Conservation (phyloP, 1,139 yeast genomes). For the Meyerozyma smithsonii region DNA sequence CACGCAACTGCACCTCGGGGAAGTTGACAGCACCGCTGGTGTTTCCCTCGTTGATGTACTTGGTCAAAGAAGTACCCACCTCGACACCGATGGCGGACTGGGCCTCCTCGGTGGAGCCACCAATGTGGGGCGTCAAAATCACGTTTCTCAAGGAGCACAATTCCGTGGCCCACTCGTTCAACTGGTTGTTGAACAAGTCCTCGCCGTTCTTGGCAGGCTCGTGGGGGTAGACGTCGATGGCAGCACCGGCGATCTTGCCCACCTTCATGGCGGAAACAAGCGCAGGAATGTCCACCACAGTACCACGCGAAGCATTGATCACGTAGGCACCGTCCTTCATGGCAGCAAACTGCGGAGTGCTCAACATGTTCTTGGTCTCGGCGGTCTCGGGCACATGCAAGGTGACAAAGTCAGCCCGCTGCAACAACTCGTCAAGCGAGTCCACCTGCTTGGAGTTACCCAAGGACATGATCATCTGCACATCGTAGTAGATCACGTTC, state of each 20-base stretch:
- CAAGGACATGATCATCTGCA: conserved; percentile 87
- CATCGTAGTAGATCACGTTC: conserved; percentile 93
- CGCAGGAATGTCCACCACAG: conserved; percentile 94
- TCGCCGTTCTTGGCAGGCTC: conserved; percentile 98
- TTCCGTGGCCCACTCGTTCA: conserved; percentile 84
- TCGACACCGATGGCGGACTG: conserved; percentile 97
- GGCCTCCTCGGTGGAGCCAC: conserved; percentile 99
- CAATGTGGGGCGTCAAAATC: conserved; percentile 94
- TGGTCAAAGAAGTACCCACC: conserved; percentile 80
- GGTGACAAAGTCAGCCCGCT: conserved; percentile 81
- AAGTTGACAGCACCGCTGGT: conserved; percentile 97
- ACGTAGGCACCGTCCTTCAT: conserved; percentile 96
- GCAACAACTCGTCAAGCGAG: conserved; percentile 76
- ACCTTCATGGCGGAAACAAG: conserved; percentile 85
- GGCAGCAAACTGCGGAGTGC: conserved; percentile 87
- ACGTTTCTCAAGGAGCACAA: conserved; percentile 80
- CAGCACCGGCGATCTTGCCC: conserved; percentile 96
- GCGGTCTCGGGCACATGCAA: conserved; percentile 94
- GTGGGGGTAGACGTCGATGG: conserved; percentile 92
- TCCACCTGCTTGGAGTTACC: conserved; percentile 96
- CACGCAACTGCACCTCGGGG: conserved; percentile 96
- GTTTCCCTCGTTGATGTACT: conserved; percentile 93
- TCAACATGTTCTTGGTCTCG: conserved; percentile 86
- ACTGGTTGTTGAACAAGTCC: conserved; percentile 60
- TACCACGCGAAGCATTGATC: conserved; percentile 96